These are phyloP conservation scores for Kwoniella shivajii DNA, from an alignment of 1,284 basidiomycete species.

Conservation along the genomic window DNA sequence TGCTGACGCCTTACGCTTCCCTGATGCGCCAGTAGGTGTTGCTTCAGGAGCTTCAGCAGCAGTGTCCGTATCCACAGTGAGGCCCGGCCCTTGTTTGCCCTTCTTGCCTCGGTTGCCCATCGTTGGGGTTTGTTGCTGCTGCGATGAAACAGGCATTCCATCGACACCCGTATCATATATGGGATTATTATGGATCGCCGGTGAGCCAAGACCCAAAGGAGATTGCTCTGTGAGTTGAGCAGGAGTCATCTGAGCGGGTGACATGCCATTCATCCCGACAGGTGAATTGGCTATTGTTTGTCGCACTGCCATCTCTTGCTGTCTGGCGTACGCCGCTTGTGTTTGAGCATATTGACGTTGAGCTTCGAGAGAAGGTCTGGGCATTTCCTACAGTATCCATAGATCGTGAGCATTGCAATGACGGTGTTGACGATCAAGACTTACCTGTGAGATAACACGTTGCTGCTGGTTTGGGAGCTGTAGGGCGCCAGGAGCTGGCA, in stretches of 20 bases:
- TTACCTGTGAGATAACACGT: conserved; percentile 20
- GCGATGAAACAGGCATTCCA: background rate
- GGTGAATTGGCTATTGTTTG: conserved; percentile 21
- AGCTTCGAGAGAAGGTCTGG: conserved; percentile 18
- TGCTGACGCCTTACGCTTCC: conserved; percentile 15
- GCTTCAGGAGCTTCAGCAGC: conserved; percentile 9
- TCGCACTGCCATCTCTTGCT: conserved; percentile 18
- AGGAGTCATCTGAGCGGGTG: conserved; percentile 25
- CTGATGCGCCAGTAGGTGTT: conserved; percentile 11
- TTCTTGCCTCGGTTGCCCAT: conserved; percentile 9
- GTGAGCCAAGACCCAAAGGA: conserved; percentile 13
- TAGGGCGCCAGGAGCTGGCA: conserved; percentile 7
- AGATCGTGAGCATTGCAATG: background rate
- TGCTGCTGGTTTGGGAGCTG: conserved; percentile 16
- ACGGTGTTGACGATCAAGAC: background rate
- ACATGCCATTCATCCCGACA: conserved; percentile 21
- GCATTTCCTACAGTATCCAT: background rate
- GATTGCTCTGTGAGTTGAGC: conserved; percentile 18
- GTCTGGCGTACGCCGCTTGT: conserved; percentile 26
- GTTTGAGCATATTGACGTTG: conserved; percentile 27
- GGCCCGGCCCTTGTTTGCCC: conserved; percentile 5
- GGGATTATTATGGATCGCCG: conserved; percentile 3
- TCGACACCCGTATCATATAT: conserved; percentile 12
- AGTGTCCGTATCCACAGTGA: conserved; percentile 18
- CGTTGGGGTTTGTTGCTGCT: conserved; percentile 7